phyloP scores from a whole-genome alignment of 1,284 basidiomycete genomes.

The Fomitiporia mediterranea region DNA sequence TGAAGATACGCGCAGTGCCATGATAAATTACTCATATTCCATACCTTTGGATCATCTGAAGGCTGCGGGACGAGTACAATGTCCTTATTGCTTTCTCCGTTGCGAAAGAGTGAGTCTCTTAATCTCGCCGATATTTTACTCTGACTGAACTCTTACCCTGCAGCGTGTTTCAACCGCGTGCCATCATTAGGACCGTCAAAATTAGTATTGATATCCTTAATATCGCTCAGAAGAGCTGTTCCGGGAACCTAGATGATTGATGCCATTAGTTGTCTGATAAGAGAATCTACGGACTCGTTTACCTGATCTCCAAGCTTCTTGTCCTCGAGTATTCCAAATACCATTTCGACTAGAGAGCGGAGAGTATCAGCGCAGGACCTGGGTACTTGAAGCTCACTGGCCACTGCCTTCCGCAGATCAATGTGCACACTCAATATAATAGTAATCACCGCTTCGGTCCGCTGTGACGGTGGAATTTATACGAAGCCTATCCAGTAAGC shows the following conservation, averaged over 20 bases:
- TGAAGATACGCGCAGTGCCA: background rate
- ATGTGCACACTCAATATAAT: too few relatives aligned
- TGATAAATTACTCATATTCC: background rate
- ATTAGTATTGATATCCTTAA: background rate
- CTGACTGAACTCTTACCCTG: background rate
- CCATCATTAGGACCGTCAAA: background rate
- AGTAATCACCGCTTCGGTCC: too few relatives aligned
- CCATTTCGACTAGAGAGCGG: constrained; percentile 2
- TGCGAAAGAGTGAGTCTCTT: background rate
- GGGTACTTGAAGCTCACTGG: too few relatives aligned
- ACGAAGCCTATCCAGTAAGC: background rate
- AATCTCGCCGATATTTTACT: background rate
- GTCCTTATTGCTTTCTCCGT: background rate
- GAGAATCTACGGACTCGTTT: background rate
- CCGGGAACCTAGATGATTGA: constrained; percentile 19
- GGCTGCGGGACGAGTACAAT: constrained; percentile 17
- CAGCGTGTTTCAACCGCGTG: background rate
- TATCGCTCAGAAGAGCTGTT: constrained; percentile 16
- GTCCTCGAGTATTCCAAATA: constrained; percentile 15
- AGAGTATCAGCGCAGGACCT: too few relatives aligned
- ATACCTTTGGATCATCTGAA: constrained; percentile 15
- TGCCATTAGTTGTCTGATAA: too few relatives aligned
- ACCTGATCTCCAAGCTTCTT: constrained; percentile 14
- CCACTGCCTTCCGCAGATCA: too few relatives aligned
- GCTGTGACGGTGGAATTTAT: too few relatives aligned